A percentile compares a stretch with the other conserved stretches of the same genome.
phyloP scores from a whole-genome alignment of 345 rosid species.

The Orychophragmus violaceus region DNA sequence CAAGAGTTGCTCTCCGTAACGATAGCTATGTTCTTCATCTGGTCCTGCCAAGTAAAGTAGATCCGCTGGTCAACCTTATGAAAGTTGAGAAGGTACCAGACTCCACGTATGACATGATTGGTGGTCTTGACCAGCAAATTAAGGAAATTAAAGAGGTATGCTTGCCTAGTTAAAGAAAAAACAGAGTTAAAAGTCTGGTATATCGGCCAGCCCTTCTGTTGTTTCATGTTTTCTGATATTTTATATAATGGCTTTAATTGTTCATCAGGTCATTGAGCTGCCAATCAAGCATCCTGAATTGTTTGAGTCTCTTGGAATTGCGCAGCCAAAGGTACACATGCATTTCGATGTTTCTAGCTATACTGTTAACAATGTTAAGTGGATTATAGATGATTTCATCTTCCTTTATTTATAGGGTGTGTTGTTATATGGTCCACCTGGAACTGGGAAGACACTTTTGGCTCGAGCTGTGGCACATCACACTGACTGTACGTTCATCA shows the following conservation, averaged over 20 bases:
- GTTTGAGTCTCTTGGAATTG: slow-evolving; percentile 96
- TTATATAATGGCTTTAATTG: neutral
- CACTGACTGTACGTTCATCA: slow-evolving; percentile 97
- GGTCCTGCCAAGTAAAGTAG: slow-evolving; percentile 89
- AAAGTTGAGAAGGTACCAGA: slow-evolving; percentile 99
- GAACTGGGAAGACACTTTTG: slow-evolving; percentile 93
- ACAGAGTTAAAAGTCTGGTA: neutral
- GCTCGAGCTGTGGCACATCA: slow-evolving; percentile 99
- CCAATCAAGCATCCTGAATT: slow-evolving; percentile 98
- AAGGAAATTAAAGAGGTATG: slow-evolving; percentile 95
- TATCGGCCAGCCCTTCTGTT: neutral
- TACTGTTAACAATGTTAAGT: neutral
- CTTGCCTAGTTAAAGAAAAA: neutral
- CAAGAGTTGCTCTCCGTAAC: slow-evolving; percentile 96
- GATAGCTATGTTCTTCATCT: slow-evolving; percentile 98
- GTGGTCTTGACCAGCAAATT: slow-evolving; percentile 98
- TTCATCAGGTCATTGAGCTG: slow-evolving; percentile 86
- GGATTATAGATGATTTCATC: neutral
- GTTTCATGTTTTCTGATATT: neutral
- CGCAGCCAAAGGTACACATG: slow-evolving; percentile 85
- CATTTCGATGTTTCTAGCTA: neutral
- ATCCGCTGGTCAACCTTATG: slow-evolving; percentile 97
- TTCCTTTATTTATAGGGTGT: slow-evolving; percentile 60
- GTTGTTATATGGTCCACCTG: slow-evolving; percentile 96
- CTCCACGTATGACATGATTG: slow-evolving; percentile 99